Conservation (phyloP, 2,329 filamentous ascomycete genomes). For the Paracorniculantispora psalliotae region DNA sequence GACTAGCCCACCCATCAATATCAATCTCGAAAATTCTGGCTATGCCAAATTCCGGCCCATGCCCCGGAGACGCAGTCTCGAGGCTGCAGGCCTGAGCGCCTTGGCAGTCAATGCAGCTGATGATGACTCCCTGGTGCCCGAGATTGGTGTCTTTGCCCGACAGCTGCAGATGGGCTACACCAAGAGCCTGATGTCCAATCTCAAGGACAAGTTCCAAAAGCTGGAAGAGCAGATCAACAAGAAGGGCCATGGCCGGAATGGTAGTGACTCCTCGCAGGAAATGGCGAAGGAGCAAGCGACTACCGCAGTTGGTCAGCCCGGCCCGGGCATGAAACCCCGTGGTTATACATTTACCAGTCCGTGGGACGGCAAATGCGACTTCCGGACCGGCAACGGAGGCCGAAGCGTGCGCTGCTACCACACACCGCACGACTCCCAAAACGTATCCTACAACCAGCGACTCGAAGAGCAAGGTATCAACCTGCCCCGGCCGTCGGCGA, state of each 20-base stretch:
- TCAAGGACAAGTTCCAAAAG: slow-evolving; percentile 42
- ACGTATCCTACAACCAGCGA: slow-evolving; percentile 39
- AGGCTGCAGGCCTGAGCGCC: slow-evolving; percentile 18
- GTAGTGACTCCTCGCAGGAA: slow-evolving; percentile 21
- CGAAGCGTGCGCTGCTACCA: slow-evolving; percentile 72
- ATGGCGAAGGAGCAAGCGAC: neutral
- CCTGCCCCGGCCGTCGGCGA: slow-evolving; percentile 29
- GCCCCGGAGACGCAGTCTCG: slow-evolving; percentile 34
- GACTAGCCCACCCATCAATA: slow-evolving; percentile 40
- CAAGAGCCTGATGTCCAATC: slow-evolving; percentile 43
- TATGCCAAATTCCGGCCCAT: slow-evolving; percentile 54
- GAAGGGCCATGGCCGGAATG: slow-evolving; percentile 24
- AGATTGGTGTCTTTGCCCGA: slow-evolving; percentile 41
- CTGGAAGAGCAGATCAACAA: slow-evolving; percentile 23
- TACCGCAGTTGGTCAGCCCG: slow-evolving; percentile 27
- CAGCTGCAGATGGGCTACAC: slow-evolving; percentile 55
- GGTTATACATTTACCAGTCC: slow-evolving; percentile 79
- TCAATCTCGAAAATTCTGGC: slow-evolving; percentile 50
- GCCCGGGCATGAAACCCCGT: slow-evolving; percentile 46
- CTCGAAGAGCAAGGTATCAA: slow-evolving; percentile 31
- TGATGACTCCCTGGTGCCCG: slow-evolving; percentile 12
- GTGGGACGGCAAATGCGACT: slow-evolving; percentile 85
- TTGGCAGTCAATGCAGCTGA: slow-evolving; percentile 12
- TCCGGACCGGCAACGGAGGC: slow-evolving; percentile 71
- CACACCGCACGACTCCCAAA: slow-evolving; percentile 45